Evolutionary conservation across 2,329 filamentous ascomycete species (phyloP).

Genomic region (Ophiostoma angusticollis): DNA sequence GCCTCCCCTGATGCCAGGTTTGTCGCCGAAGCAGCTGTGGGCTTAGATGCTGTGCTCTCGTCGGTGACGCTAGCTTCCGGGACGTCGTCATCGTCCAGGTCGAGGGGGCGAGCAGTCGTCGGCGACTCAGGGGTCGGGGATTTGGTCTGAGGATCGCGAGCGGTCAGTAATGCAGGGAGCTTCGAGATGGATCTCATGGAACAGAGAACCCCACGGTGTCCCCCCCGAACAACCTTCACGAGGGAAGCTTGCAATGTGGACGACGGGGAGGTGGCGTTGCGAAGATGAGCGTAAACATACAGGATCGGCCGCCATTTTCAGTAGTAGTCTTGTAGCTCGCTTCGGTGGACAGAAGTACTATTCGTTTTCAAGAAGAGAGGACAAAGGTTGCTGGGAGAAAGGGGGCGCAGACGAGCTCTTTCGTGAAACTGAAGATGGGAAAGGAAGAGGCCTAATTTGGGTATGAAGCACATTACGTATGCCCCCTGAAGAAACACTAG

Average conservation of each 20-base stretch:
- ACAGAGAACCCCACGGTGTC: background rate
- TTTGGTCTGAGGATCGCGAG: slow-evolving; percentile 22
- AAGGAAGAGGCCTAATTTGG: too few relatives aligned
- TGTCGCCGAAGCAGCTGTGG: slow-evolving; percentile 10
- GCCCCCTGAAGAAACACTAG: too few relatives aligned
- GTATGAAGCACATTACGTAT: too few relatives aligned
- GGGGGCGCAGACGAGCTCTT: too few relatives aligned
- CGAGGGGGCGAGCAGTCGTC: slow-evolving; percentile 50
- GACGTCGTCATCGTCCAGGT: slow-evolving; percentile 58
- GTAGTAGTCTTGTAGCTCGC: too few relatives aligned
- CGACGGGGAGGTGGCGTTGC: background rate
- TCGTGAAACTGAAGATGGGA: too few relatives aligned
- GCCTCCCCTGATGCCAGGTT: too few relatives aligned
- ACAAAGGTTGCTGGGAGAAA: too few relatives aligned
- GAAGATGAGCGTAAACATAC: slow-evolving; percentile 9
- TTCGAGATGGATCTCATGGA: background rate
- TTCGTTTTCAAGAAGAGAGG: too few relatives aligned
- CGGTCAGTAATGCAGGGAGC: background rate
- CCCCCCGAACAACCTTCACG: background rate
- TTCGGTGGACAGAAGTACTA: too few relatives aligned
- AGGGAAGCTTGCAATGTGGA: slow-evolving; percentile 2
- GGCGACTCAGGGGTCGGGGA: slow-evolving; percentile 44
- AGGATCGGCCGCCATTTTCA: slow-evolving; percentile 9
- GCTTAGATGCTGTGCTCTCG: slow-evolving; percentile 26
- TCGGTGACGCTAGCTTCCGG: slow-evolving; percentile 43